Evolutionary conservation across 2,329 filamentous ascomycete genomes (phyloP).

Genomic region (Botryosphaeria dothidea): DNA sequence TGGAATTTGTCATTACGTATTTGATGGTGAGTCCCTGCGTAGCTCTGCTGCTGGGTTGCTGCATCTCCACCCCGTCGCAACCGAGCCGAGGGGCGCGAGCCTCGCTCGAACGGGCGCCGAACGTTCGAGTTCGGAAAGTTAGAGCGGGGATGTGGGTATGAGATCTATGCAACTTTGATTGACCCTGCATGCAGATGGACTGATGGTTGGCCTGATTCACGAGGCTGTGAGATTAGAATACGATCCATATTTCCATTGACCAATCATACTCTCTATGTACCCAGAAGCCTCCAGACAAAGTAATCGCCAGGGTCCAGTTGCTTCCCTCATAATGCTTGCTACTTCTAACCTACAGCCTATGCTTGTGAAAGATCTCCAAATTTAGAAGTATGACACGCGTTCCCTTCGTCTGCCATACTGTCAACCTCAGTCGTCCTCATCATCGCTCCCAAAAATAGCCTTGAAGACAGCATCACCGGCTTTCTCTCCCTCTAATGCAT

Average conservation of each 20-base stretch:
- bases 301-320: background rate
- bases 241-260: background rate
- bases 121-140: slow-evolving; percentile 7
- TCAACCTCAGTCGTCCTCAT: slow-evolving; percentile 58
- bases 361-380: background rate
- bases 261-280: background rate
- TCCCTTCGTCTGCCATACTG: background rate
- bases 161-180: slow-evolving; percentile 10
- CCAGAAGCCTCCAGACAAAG: background rate
- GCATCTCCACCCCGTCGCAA: background rate
- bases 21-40: background rate
- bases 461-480: slow-evolving; percentile 82
- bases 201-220: slow-evolving; percentile 8
- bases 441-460: slow-evolving; percentile 90
- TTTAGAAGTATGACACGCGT: background rate
- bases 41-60: background rate
- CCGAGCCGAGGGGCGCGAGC: background rate
- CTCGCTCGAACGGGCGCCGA: background rate
- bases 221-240: slow-evolving; percentile 15
- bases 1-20: background rate
- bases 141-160: slow-evolving; percentile 13
- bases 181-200: background rate
- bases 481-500: slow-evolving; percentile 71
- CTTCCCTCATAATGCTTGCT: background rate
- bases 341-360: background rate